These are phyloP conservation scores for Anthoceros angustus DNA, from an alignment of 225 moss, liverwort and hornwort genomes.

Conservation along the genomic window DNA sequence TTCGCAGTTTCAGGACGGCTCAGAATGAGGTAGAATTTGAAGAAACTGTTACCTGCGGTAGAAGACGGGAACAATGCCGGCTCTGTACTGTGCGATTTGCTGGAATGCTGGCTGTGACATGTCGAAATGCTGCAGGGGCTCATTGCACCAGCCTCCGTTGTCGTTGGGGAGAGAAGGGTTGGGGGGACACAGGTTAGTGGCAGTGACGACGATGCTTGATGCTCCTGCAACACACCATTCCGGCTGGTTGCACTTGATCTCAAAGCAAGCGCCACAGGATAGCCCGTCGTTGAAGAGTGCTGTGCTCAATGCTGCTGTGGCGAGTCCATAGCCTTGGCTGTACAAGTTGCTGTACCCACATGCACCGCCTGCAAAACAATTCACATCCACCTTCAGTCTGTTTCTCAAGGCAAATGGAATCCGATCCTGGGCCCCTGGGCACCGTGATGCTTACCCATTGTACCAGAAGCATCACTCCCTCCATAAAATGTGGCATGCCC, in stretches of 20 bases:
- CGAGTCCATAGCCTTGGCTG: slow-evolving; percentile 5
- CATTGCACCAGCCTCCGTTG: slow-evolving; percentile 36
- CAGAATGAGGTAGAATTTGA: background rate
- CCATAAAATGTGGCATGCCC: background rate
- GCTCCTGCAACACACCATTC: slow-evolving; percentile 16
- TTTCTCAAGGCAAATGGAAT: background rate
- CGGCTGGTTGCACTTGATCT: slow-evolving; percentile 8
- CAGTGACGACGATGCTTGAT: slow-evolving; percentile 21
- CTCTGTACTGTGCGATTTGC: slow-evolving; percentile 12
- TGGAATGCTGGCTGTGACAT: slow-evolving; percentile 20
- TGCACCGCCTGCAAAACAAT: slow-evolving; percentile 1
- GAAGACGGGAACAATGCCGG: slow-evolving; percentile 25
- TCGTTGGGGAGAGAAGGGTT: slow-evolving; percentile 21
- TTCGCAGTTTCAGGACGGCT: background rate
- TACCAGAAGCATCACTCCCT: slow-evolving; percentile 4
- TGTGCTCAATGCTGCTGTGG: slow-evolving; percentile 4
- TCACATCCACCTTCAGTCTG: background rate
- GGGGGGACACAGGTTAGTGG: slow-evolving; percentile 30
- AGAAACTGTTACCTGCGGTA: slow-evolving; percentile 11
- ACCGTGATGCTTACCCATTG: background rate
- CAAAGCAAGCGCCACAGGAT: slow-evolving; percentile 6
- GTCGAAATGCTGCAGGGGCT: slow-evolving; percentile 23
- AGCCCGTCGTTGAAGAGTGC: slow-evolving; percentile 6
- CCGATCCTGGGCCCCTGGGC: background rate
- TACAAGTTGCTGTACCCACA: slow-evolving; percentile 5